Evolutionary conservation across 2,329 filamentous ascomycete species (phyloP).

Genomic region (Fusarium verrucosum): DNA sequence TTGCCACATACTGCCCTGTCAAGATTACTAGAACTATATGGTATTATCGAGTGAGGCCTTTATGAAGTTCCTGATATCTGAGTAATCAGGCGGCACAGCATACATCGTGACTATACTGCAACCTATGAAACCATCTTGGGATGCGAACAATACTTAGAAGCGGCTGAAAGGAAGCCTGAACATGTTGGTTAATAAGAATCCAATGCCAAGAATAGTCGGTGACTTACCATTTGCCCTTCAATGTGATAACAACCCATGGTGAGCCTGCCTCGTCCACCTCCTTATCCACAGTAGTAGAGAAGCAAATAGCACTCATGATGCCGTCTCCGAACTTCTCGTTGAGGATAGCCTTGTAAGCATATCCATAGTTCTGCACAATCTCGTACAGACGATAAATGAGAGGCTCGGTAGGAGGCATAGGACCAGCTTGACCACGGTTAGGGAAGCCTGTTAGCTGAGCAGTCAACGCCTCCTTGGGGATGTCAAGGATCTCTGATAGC

Average conservation of each 20-base stretch:
- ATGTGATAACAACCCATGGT: constrained; percentile 84
- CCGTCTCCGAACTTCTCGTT: constrained; percentile 96
- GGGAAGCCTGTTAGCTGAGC: constrained; percentile 77
- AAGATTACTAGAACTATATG: not conserved
- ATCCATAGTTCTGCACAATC: constrained; percentile 96
- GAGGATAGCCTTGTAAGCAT: constrained; percentile 92
- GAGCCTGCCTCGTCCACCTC: constrained; percentile 85
- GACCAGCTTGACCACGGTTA: constrained; percentile 74
- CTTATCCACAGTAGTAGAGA: constrained; percentile 91
- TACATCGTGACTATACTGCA: not conserved
- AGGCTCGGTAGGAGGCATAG: constrained; percentile 52
- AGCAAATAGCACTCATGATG: constrained; percentile 96
- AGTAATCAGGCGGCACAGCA: not conserved
- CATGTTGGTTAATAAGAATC: constrained; percentile 1
- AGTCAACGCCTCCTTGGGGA: constrained; percentile 66
- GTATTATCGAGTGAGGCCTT: not conserved
- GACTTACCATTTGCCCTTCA: constrained; percentile 82
- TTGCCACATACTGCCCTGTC: constrained; percentile 2
- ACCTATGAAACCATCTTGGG: not conserved
- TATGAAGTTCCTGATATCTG: not conserved
- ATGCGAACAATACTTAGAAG: constrained; percentile 37
- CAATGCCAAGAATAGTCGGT: not conserved
- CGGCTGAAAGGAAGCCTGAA: constrained; percentile 48
- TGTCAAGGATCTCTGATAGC: constrained; percentile 71
- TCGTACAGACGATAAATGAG: constrained; percentile 89